Evolutionary conservation across 176 grass and related monocot species (phyloP).

Genomic region (Bonia amplexicaulis): DNA sequence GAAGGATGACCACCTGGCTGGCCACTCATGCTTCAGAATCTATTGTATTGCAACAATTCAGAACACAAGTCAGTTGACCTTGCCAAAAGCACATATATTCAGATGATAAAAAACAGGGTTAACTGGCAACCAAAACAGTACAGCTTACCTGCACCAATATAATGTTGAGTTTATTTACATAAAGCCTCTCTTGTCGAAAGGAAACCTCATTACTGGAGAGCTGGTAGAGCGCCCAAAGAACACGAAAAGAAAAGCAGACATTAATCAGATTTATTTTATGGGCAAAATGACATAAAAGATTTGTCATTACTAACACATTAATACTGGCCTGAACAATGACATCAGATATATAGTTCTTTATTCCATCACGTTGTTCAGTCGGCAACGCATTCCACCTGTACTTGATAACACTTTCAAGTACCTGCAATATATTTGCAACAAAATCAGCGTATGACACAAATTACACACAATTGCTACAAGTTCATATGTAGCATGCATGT

Average conservation of each 20-base stretch:
- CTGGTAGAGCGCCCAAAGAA: conserved; percentile 34
- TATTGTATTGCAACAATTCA: conserved; percentile 39
- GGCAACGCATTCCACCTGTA: conserved; percentile 96
- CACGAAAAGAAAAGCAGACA: not conserved
- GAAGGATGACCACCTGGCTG: conserved; percentile 87
- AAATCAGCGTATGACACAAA: conserved; percentile 16
- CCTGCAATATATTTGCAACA: conserved; percentile 47
- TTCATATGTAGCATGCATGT: not conserved
- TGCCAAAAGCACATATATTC: not conserved
- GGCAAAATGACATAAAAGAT: not conserved
- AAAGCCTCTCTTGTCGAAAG: conserved; percentile 91
- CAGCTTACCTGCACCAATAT: conserved; percentile 88
- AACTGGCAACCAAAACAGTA: conserved; percentile 8
- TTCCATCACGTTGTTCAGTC: conserved; percentile 90
- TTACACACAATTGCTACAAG: not conserved
- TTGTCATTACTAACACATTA: not conserved
- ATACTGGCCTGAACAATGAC: conserved; percentile 83
- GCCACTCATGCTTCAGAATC: conserved; percentile 99
- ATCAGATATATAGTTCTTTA: conserved; percentile 98
- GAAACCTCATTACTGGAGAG: conserved; percentile 87
- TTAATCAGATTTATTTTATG: conserved; percentile 17
- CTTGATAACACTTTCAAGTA: conserved; percentile 99
- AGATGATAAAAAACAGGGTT: not conserved
- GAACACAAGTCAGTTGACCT: not conserved
- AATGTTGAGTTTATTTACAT: conserved; percentile 98